These are phyloP conservation scores for Saturnispora galanensis DNA, from an alignment of 805 yeast species.

Conservation along the genomic window DNA sequence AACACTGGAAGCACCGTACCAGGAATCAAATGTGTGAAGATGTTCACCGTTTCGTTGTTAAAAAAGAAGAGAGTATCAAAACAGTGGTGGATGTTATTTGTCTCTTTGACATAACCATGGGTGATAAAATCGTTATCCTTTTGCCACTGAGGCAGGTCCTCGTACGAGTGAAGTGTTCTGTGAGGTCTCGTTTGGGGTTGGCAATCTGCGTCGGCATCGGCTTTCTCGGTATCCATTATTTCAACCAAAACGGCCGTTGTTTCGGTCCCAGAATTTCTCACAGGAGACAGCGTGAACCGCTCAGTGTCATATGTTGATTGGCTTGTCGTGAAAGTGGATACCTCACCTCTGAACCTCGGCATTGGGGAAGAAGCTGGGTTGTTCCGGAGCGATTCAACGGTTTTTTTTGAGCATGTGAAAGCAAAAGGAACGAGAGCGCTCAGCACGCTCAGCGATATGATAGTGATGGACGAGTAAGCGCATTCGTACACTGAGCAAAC, in stretches of 20 bases:
- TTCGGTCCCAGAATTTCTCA: constrained; percentile 3
- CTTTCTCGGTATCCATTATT: background rate
- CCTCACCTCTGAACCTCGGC: background rate
- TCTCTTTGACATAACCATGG: constrained; percentile 41
- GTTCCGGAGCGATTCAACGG: too few relatives aligned
- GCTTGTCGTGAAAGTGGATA: background rate
- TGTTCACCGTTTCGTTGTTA: constrained; percentile 46
- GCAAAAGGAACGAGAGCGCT: too few relatives aligned
- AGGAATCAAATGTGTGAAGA: constrained; percentile 43
- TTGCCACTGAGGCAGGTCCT: constrained; percentile 47
- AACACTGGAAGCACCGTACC: constrained; percentile 25
- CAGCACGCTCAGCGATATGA: too few relatives aligned
- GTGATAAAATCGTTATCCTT: constrained; percentile 44
- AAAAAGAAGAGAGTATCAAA: constrained; percentile 33
- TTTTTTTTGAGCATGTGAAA: too few relatives aligned
- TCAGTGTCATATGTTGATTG: background rate
- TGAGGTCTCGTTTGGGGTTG: constrained; percentile 4
- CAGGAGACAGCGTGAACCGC: constrained; percentile 2
- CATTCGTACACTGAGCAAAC: too few relatives aligned
- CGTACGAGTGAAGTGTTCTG: constrained; percentile 21
- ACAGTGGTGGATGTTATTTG: constrained; percentile 32
- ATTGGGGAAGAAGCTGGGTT: too few relatives aligned
- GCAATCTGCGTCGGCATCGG: background rate
- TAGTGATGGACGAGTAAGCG: too few relatives aligned
- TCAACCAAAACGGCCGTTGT: background rate